phyloP scores from a whole-genome alignment of 192 early-diverging fungal species.

The Umbelopsis ramanniana region DNA sequence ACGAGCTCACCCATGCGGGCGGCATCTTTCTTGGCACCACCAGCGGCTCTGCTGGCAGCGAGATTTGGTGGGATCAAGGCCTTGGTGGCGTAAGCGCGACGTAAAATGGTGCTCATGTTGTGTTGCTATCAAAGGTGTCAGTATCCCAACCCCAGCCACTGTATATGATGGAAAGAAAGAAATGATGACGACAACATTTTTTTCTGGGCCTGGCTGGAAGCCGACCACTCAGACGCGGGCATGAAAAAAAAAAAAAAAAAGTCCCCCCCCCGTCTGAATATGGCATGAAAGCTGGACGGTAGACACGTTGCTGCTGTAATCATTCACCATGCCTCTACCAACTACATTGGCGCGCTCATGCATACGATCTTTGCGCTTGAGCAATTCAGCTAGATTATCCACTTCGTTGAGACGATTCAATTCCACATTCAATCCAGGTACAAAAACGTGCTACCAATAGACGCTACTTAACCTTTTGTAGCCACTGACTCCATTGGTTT shows the following conservation, averaged over 20 bases:
- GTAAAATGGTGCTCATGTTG: constrained; percentile 42
- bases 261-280: not conserved
- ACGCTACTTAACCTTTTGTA: too few relatives aligned
- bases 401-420: not conserved
- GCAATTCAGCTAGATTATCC: not conserved
- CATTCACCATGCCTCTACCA: not conserved
- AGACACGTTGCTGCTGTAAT: too few relatives aligned
- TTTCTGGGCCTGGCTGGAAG: not conserved
- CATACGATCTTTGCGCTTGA: not conserved
- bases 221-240: not conserved
- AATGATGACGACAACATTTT: not conserved
- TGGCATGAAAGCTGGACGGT: not conserved
- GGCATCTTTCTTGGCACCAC: constrained; percentile 52
- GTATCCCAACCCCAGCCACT: constrained; percentile 4
- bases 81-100: constrained; percentile 53
- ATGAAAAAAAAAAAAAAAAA: too few relatives aligned
- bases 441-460: too few relatives aligned
- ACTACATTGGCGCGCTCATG: not conserved
- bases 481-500: too few relatives aligned
- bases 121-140: constrained; percentile 8
- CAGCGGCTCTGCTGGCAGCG: constrained; percentile 67
- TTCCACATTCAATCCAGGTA: not conserved
- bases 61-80: constrained; percentile 75
- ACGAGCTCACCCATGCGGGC: constrained; percentile 68
- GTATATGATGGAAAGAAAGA: not conserved